These are phyloP conservation scores for Eruca vesicaria DNA, from an alignment of 441 rosid genomes.

Conservation along the genomic window DNA sequence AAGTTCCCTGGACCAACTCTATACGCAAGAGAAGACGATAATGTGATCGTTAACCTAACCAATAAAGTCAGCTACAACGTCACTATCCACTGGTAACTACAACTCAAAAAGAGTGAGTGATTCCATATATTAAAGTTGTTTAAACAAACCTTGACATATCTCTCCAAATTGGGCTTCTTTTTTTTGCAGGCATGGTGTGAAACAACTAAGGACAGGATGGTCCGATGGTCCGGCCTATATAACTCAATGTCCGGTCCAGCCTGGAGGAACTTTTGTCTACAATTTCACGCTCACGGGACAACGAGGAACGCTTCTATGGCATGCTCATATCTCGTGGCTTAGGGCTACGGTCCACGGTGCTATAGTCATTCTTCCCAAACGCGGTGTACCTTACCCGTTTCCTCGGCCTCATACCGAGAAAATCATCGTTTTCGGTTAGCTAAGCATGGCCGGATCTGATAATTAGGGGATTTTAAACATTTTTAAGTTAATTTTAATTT, in stretches of 20 bases:
- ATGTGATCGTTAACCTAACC: conserved; percentile 45
- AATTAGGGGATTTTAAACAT: no score
- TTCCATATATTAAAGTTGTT: background rate
- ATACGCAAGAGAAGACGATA: conserved; percentile 52
- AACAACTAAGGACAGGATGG: conserved; percentile 53
- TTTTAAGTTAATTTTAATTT: no score
- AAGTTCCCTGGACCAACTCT: conserved; percentile 57
- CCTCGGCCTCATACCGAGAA: conserved; percentile 48
- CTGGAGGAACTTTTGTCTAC: conserved; percentile 46
- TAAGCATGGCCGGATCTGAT: background rate
- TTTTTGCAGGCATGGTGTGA: conserved; percentile 50
- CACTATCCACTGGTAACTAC: conserved; percentile 53
- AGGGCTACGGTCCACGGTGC: conserved; percentile 56
- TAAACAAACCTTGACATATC: background rate
- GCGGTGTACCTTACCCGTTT: conserved; percentile 48
- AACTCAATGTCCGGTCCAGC: conserved; percentile 57
- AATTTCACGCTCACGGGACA: conserved; percentile 56
- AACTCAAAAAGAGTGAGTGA: background rate
- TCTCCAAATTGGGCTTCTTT: background rate
- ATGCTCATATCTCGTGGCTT: conserved; percentile 62
- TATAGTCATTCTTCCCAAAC: conserved; percentile 49
- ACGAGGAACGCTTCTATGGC: conserved; percentile 64
- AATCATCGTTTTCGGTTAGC: conserved; percentile 45
- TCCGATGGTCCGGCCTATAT: conserved; percentile 53
- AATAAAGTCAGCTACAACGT: conserved; percentile 49